These are phyloP conservation scores for Jackrogersella multiformis DNA, from an alignment of 495 filamentous ascomycete genomes.

Conservation along the genomic window DNA sequence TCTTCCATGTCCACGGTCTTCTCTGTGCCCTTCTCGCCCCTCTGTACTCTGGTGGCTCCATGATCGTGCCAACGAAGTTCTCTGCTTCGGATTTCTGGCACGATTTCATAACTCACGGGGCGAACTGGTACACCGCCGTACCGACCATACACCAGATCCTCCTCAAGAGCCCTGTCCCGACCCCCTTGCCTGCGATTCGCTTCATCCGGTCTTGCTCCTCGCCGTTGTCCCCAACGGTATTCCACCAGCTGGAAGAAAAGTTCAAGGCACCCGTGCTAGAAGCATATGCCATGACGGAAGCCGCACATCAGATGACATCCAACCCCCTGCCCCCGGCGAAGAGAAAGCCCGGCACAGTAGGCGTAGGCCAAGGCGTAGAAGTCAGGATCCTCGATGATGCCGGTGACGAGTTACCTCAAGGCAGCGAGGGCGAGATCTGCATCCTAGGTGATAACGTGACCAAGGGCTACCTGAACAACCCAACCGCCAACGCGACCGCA, in stretches of 20 bases:
- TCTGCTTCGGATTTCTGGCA: slow-evolving; percentile 86
- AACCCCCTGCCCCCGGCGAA: slow-evolving; percentile 80
- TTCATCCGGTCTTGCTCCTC: slow-evolving; percentile 90
- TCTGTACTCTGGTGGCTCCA: slow-evolving; percentile 73
- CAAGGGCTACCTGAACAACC: slow-evolving; percentile 83
- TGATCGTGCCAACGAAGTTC: slow-evolving; percentile 77
- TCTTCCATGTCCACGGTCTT: slow-evolving; percentile 89
- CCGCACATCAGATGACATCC: slow-evolving; percentile 87
- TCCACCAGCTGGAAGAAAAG: slow-evolving; percentile 74
- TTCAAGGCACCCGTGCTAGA: slow-evolving; percentile 84
- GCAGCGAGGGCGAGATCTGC: slow-evolving; percentile 79
- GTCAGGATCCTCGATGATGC: slow-evolving; percentile 75
- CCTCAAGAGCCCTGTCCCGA: slow-evolving; percentile 72
- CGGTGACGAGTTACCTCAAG: slow-evolving; percentile 69
- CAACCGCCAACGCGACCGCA: slow-evolving; percentile 71
- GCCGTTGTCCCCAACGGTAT: slow-evolving; percentile 78
- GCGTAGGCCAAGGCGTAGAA: slow-evolving; percentile 82
- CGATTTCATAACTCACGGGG: slow-evolving; percentile 72
- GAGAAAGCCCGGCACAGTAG: slow-evolving; percentile 80
- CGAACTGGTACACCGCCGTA: slow-evolving; percentile 90
- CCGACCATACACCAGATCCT: slow-evolving; percentile 91
- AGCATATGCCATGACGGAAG: slow-evolving; percentile 93
- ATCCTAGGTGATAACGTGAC: slow-evolving; percentile 83
- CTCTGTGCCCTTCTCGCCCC: slow-evolving; percentile 81
- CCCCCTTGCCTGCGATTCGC: slow-evolving; percentile 73